Base-by-base conservation (phyloP, 1,139 yeast genomes). In the Lodderomyces jiufengensis region DNA sequence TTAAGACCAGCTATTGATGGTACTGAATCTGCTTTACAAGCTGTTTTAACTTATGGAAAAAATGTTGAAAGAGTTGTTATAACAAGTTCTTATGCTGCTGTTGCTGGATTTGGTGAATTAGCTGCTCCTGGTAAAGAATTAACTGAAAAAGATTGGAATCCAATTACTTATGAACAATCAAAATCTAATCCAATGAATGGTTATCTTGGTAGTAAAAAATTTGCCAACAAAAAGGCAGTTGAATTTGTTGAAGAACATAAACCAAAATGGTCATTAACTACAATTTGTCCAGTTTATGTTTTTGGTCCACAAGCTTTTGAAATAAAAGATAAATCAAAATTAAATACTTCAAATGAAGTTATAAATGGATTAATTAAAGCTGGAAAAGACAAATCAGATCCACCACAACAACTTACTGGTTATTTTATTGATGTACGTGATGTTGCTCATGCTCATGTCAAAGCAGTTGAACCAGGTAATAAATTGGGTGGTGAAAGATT, bases 371-470 rank as follows among this genome's bases (percentile, higher is more conserved):
- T 42, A n/a, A 37, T 43, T 29, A 38, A 38, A 27, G 30, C 35
- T 7, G 35, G 35, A 9, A 32, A 32, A n/a, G 31, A 44, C 15
- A 50, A 38, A 10, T 27, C 30, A 5, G 33, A 45, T 21, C 50
- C 40, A 12, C 31, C 51, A 16, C 57, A 58, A 10, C 40, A 40
- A 25, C 7, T 10, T n/a, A 30, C 27, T n/a, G 63, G 59, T 14
- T 49, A 46, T 8, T 54, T 55, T 48, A 61, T 67, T 26, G 80
- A 76, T 46, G 80, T 76, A 2, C 57, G 80, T 38, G 80, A 76
- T 47, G 65, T 73, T 5, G 78, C 80, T 2, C 48, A 49, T 36
- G 76, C 76, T 9, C 80, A 73, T 46, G 52, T 73, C 13, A 43
- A 49, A 25, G 70, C 70, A 1, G 55, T 38, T 37, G 67, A 66